phyloP scores from a whole-genome alignment of 2,329 filamentous ascomycete genomes.

The Ilyonectria sp. region DNA sequence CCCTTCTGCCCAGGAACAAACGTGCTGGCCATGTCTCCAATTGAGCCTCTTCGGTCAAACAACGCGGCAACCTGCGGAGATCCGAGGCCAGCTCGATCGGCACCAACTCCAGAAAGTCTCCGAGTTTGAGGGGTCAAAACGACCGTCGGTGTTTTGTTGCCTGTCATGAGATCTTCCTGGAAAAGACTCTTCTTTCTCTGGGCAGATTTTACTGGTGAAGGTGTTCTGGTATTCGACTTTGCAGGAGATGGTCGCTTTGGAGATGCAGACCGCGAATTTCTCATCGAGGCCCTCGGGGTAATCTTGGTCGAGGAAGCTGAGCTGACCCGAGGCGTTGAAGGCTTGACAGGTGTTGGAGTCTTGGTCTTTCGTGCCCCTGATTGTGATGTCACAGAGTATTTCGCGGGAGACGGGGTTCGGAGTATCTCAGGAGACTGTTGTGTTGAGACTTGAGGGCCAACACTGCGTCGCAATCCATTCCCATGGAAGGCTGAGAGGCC shows the following conservation, averaged over 20 bases:
- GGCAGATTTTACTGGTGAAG: slow-evolving; percentile 43
- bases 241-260: slow-evolving; percentile 35
- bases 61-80: slow-evolving; percentile 82
- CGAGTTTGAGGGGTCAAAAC: slow-evolving; percentile 68
- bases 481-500: slow-evolving; percentile 68
- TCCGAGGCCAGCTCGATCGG: slow-evolving; percentile 79
- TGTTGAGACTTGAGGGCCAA: slow-evolving; percentile 57
- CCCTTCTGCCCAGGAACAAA: slow-evolving; percentile 71
- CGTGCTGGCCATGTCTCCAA: slow-evolving; percentile 75
- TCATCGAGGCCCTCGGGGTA: slow-evolving; percentile 30
- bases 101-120: slow-evolving; percentile 77
- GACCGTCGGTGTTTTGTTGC: slow-evolving; percentile 73
- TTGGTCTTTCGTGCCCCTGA: slow-evolving; percentile 34
- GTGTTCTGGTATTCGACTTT: slow-evolving; percentile 41
- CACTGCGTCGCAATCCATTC: slow-evolving; percentile 65
- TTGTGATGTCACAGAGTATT: slow-evolving; percentile 39
- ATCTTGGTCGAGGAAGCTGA: slow-evolving; percentile 32
- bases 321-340: slow-evolving; percentile 39
- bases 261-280: slow-evolving; percentile 39
- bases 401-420: slow-evolving; percentile 48
- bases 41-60: slow-evolving; percentile 79
- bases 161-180: slow-evolving; percentile 67
- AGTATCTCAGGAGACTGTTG: slow-evolving; percentile 48
- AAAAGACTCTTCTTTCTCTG: slow-evolving; percentile 62
- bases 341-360: slow-evolving; percentile 47